Base-by-base conservation (phyloP, 495 filamentous ascomycete genomes). In the Jackrogersella minutella region DNA sequence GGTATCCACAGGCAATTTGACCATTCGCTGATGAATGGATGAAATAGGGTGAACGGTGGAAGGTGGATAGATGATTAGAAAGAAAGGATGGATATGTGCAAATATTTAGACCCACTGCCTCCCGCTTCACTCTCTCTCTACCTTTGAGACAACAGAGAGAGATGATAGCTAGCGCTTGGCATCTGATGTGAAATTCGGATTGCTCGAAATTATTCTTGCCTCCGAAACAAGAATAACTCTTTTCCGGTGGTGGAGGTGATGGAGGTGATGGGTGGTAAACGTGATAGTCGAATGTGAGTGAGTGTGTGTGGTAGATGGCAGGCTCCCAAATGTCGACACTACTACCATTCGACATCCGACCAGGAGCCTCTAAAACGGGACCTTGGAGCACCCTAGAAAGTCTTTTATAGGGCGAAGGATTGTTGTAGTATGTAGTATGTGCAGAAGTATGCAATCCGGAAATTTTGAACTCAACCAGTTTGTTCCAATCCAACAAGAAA, bases 1-100 rank as follows among this genome's bases (percentile, higher is more conserved):
- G 31, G 65, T 64, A 59, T 64, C 59, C 65, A 68, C 47, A 43
- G 14, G 49, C 47, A 55, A 63, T 63, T 68, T 59, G 65, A 51
- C 34, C 33, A 57, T 57, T 62, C 22, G 51, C 21, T 53, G 49
- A 40, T 19, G 21, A 26, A 31, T 19, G 41, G 36, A 57, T 30
- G 10, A 5, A 41, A 52, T 62, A 30, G 33, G 49, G 50, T 10
- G 58, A 52, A 56, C 37, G 33, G 50, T 56, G 40, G 37, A 21
- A 47, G 22, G 6, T 37, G 39, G 22, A 57, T 56, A 31, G 60
- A 39, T 40, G 39, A 31, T 44, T 34, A 26, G 26, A 17, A 11
- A 14, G 58, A 37, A 17, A 21, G 16, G 10, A 31, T 17, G 39
- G 19, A 47, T 43, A 44, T 59, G 49, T 58, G 40, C 34, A 59